Conservation (phyloP, 306 rosid genomes). For the Begonia fuchsioides region DNA sequence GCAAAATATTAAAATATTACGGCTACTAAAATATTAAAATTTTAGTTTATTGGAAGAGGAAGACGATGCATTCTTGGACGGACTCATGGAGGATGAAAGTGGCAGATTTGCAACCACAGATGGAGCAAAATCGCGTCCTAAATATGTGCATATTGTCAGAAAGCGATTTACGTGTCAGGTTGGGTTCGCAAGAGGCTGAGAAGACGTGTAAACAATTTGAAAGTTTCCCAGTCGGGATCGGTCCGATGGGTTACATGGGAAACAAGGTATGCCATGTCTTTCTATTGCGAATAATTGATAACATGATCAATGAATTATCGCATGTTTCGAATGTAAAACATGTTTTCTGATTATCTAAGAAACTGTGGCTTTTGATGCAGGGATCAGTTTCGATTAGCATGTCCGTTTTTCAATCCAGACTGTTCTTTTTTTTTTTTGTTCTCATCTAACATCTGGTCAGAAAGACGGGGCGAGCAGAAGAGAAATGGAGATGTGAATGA, state of each 20-base stretch:
- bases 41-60: conserved; percentile 30
- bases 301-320: too few species aligned
- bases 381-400: conserved; percentile 92
- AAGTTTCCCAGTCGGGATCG: conserved; percentile 93
- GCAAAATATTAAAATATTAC: too few species aligned
- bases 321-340: too few species aligned
- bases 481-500: conserved; percentile 78
- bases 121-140: conserved; percentile 19
- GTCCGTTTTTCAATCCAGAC: conserved; percentile 78
- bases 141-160: conserved; percentile 72
- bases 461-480: conserved; percentile 74
- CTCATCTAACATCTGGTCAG: conserved; percentile 92
- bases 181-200: conserved; percentile 91
- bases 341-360: conserved; percentile 1
- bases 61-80: conserved; percentile 29
- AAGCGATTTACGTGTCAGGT: conserved; percentile 80
- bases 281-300: not conserved
- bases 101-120: conserved; percentile 5
- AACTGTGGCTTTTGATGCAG: conserved; percentile 34
- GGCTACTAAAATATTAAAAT: too few species aligned
- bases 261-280: conserved; percentile 55
- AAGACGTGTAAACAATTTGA: conserved; percentile 70
- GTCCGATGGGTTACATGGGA: conserved; percentile 98
- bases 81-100: conserved; percentile 18
- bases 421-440: conserved; percentile 95